phyloP scores from a whole-genome alignment of 331 rosid species.

The Malus hybrid region DNA sequence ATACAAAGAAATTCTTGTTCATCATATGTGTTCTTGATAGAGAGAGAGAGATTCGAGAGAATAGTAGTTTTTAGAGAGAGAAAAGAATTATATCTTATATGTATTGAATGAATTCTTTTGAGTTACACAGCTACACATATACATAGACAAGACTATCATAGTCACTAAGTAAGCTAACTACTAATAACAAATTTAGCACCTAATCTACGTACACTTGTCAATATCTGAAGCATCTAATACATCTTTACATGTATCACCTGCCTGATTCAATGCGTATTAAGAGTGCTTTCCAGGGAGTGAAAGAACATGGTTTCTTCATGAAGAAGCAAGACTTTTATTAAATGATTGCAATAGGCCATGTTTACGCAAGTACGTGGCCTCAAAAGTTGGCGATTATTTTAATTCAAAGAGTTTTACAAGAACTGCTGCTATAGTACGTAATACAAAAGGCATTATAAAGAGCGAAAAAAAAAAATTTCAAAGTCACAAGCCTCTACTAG shows the following conservation, averaged over 20 bases:
- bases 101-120: too few relatives aligned
- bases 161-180: too few relatives aligned
- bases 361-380: slow-evolving; percentile 6
- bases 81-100: too few relatives aligned
- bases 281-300: slow-evolving; percentile 33
- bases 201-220: too few relatives aligned
- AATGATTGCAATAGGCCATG: slow-evolving; percentile 8
- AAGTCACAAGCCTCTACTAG: not conserved
- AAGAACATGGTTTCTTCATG: slow-evolving; percentile 60
- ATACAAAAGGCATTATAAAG: slow-evolving; percentile 21
- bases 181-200: too few relatives aligned
- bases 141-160: too few relatives aligned
- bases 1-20: too few relatives aligned
- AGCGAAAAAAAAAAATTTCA: slow-evolving; percentile 9
- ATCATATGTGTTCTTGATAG: too few relatives aligned
- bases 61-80: too few relatives aligned
- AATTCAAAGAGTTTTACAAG: slow-evolving; percentile 11
- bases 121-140: too few relatives aligned
- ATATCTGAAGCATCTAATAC: too few relatives aligned
- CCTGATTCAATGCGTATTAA: slow-evolving; percentile 48
- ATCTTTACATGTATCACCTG: slow-evolving; percentile 36
- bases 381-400: slow-evolving; percentile 1
- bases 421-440: slow-evolving; percentile 2
- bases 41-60: too few relatives aligned
- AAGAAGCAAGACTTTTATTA: slow-evolving; percentile 26